Evolutionary conservation across 2,329 filamentous ascomycete genomes (phyloP), one percentile per base, ranked within the genome.

Genomic region (Pseudonectria buxi): DNA sequence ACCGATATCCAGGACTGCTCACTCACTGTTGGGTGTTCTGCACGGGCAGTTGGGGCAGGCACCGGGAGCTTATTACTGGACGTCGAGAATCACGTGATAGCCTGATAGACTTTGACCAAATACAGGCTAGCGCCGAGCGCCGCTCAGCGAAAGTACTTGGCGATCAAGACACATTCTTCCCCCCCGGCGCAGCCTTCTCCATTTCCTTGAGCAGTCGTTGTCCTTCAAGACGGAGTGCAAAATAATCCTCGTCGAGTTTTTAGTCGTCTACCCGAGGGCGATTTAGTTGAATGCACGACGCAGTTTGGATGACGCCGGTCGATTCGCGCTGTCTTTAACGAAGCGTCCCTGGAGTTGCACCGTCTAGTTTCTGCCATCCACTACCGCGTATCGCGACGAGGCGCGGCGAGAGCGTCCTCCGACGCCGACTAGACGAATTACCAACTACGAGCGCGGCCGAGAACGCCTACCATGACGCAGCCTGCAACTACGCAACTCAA

Each of bases 311-410:
- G 55, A 50, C 47, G 51, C 49, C 50, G 49, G 33, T 43, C 45
- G 44, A 36, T 46, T 54, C 46, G 50, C 53, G 50, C 56, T 53
- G 51, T 50, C 49, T 61, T 22, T 50, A 54, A 62, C 52, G 47
- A 56, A 59, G 56, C 49, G 41, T 50, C 47, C 57, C 55, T 60
- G 54, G 56, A 59, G 62, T 65, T 59, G 61, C 58, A 65, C 61
- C 61, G 18, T 22, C 18, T 22, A 56, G 45, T 39, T 51, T 51
- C 53, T 52, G 51, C 51, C 50, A 51, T 51, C 54, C 47, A 54
- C 49, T 36, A 57, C 53, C 61, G 61, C 61, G 61, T 62, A 57
- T 64, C 61, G 59, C 61, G 61, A 62, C 58, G 49, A 56, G 53
- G 57, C 58, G 56, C 55, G 55, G 54, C 54, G 46, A 52, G 54